Evolutionary conservation across 768 basidiomycete genomes (phyloP).

Genomic region (Leccinum obscurum): DNA sequence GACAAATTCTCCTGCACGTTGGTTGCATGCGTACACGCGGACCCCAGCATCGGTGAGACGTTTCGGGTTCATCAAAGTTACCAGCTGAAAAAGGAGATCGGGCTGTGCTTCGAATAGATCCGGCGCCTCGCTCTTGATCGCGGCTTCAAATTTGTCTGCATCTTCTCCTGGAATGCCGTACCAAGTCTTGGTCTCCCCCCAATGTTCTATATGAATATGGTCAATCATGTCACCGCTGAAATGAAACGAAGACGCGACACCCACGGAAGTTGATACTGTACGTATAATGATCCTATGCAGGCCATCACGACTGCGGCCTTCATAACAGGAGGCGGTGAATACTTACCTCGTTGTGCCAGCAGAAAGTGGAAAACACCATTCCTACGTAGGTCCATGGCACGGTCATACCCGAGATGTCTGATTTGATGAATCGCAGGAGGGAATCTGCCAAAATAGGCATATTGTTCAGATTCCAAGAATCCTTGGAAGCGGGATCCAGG

Average conservation of each 20-base stretch:
- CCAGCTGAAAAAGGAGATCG: constrained; percentile 94
- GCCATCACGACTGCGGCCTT: constrained; percentile 24
- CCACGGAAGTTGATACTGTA: constrained; percentile 93
- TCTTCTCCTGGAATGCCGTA: constrained; percentile 97
- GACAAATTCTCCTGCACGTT: constrained; percentile 96
- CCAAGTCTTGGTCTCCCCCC: constrained; percentile 99
- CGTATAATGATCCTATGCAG: constrained; percentile 88
- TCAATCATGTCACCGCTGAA: constrained; percentile 26
- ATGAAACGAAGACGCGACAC: constrained; percentile 32
- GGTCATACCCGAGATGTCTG: constrained; percentile 99
- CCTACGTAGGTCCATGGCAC: constrained; percentile 99
- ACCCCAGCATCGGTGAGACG: constrained; percentile 86
- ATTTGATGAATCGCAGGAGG: constrained; percentile 94
- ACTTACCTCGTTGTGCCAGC: constrained; percentile 97
- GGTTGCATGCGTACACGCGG: constrained; percentile 91
- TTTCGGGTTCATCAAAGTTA: constrained; percentile 96
- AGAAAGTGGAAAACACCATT: constrained; percentile 98
- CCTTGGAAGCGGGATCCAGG: constrained; percentile 78
- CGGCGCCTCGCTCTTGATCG: constrained; percentile 92
- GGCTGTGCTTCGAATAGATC: constrained; percentile 98
- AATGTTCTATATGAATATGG: constrained; percentile 70
- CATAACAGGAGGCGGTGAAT: constrained; percentile 17
- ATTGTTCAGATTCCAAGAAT: constrained; percentile 98
- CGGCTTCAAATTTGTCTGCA: constrained; percentile 94
- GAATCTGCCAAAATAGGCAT: constrained; percentile 93